These are phyloP conservation scores for Capronia coronata DNA, from an alignment of 2,329 filamentous ascomycete genomes.

Conservation along the genomic window DNA sequence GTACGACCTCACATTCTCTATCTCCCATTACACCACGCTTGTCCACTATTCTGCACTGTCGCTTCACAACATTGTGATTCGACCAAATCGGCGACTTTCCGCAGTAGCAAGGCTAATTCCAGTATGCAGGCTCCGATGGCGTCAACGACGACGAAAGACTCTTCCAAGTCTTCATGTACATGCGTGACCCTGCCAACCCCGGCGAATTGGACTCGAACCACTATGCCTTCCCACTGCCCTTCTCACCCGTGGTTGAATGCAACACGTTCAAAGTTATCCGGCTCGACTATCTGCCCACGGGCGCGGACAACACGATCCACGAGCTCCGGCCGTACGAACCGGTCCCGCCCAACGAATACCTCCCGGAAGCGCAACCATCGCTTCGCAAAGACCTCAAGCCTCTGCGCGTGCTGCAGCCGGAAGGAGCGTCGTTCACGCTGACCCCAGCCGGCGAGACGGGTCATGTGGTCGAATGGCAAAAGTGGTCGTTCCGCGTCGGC, in stretches of 20 bases:
- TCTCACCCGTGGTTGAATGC: conserved; percentile 61
- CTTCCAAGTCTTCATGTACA: conserved; percentile 62
- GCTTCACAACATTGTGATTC: too few species aligned
- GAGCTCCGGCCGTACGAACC: conserved; percentile 19
- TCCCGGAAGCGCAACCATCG: conserved; percentile 53
- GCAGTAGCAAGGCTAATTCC: too few species aligned
- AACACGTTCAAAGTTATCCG: conserved; percentile 59
- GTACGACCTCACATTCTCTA: conserved; percentile 30
- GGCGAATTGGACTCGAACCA: conserved; percentile 60
- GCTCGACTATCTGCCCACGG: conserved; percentile 64
- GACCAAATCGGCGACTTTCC: background rate
- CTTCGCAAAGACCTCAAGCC: conserved; percentile 58
- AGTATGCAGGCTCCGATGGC: conserved; percentile 48
- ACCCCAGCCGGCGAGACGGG: conserved; percentile 47
- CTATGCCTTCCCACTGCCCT: conserved; percentile 61
- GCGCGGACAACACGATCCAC: conserved; percentile 52
- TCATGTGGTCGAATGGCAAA: conserved; percentile 58
- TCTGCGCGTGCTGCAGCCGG: conserved; percentile 57
- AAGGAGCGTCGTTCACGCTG: conserved; percentile 57
- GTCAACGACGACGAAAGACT: conserved; percentile 46
- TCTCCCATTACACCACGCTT: background rate
- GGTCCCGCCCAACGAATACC: conserved; percentile 56
- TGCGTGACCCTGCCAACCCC: conserved; percentile 56
- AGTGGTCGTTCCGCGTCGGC: conserved; percentile 56
- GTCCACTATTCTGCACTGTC: background rate